Percentiles rank a stretch among this genome's conserved stretches.
Evolutionary conservation across 2,329 filamentous ascomycete species (phyloP).

Genomic region (Colletotrichum higginsianum): DNA sequence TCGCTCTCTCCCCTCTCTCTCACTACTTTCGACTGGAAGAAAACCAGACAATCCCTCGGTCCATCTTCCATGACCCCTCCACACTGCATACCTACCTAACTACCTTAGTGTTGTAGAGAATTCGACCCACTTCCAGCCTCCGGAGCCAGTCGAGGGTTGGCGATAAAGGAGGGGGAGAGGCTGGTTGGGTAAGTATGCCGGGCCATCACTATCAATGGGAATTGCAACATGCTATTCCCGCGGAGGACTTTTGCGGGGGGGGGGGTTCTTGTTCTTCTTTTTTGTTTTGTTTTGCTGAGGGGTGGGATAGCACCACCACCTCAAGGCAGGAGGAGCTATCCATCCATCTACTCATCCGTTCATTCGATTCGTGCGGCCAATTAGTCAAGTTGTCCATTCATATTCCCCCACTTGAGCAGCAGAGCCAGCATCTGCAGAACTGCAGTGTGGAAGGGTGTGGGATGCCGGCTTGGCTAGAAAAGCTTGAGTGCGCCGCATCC

Average conservation of each 20-base stretch:
- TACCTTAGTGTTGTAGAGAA: not conserved
- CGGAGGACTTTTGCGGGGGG: not conserved
- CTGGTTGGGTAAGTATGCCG: conserved; percentile 13
- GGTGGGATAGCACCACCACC: too few species aligned
- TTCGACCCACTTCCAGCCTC: conserved; percentile 30
- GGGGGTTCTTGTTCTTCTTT: too few species aligned
- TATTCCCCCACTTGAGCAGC: conserved; percentile 23
- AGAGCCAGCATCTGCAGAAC: conserved; percentile 32
- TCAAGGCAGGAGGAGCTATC: too few species aligned
- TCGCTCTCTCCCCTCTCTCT: not conserved
- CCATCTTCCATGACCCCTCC: conserved; percentile 21
- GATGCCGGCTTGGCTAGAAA: conserved; percentile 35
- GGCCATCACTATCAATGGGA: conserved; percentile 5
- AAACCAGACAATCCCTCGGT: not conserved
- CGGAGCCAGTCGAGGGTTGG: conserved; percentile 28
- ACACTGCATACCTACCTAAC: not conserved
- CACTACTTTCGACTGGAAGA: not conserved
- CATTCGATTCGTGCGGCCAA: conserved; percentile 18
- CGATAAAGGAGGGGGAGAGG: conserved; percentile 39
- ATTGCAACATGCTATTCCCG: not conserved
- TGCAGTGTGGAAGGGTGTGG: conserved; percentile 22
- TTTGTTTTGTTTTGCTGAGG: too few species aligned
- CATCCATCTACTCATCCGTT: too few species aligned
- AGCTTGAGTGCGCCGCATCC: conserved; percentile 38
- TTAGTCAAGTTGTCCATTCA: conserved; percentile 17